These are phyloP conservation scores for Skeletonema potamos DNA, from an alignment of 108 stramenopile genomes.

Conservation along the genomic window DNA sequence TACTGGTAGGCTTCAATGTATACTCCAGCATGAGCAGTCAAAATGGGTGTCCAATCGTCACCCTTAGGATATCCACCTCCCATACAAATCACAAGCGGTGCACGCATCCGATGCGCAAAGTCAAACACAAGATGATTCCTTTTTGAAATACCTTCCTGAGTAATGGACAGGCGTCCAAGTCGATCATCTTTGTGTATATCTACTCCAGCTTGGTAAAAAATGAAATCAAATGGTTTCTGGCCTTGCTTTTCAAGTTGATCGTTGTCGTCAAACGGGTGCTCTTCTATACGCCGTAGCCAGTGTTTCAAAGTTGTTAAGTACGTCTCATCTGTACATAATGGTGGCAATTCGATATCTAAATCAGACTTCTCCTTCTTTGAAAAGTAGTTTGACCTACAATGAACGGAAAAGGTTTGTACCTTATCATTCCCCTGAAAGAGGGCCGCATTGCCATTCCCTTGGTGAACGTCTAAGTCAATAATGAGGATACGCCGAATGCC, in stretches of 20 bases:
- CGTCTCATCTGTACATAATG: slow-evolving; percentile 68
- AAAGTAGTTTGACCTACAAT: slow-evolving; percentile 85
- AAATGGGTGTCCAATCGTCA: slow-evolving; percentile 72
- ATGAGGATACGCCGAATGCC: slow-evolving; percentile 66
- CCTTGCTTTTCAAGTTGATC: neutral
- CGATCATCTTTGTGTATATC: slow-evolving; percentile 79
- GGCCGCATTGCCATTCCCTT: slow-evolving; percentile 91
- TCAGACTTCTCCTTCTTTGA: slow-evolving; percentile 74
- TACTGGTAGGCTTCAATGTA: slow-evolving; percentile 73
- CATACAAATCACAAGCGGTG: slow-evolving; percentile 80
- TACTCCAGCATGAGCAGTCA: slow-evolving; percentile 74
- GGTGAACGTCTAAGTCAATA: slow-evolving; percentile 93
- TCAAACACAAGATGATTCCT: slow-evolving; percentile 76
- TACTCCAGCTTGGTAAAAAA: slow-evolving; percentile 88
- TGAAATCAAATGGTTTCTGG: slow-evolving; percentile 59
- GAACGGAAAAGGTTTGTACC: slow-evolving; percentile 82
- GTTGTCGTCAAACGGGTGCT: slow-evolving; percentile 30
- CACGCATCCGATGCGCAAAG: slow-evolving; percentile 33
- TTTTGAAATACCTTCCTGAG: slow-evolving; percentile 51
- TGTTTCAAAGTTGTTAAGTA: slow-evolving; percentile 68
- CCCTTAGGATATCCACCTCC: slow-evolving; percentile 86
- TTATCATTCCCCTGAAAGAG: slow-evolving; percentile 61
- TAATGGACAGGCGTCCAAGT: slow-evolving; percentile 71
- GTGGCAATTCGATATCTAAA: slow-evolving; percentile 81
- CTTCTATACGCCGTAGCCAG: slow-evolving; percentile 68